These are phyloP conservation scores for Colletotrichum siamense DNA, from an alignment of 2,329 filamentous ascomycete genomes.

Conservation along the genomic window DNA sequence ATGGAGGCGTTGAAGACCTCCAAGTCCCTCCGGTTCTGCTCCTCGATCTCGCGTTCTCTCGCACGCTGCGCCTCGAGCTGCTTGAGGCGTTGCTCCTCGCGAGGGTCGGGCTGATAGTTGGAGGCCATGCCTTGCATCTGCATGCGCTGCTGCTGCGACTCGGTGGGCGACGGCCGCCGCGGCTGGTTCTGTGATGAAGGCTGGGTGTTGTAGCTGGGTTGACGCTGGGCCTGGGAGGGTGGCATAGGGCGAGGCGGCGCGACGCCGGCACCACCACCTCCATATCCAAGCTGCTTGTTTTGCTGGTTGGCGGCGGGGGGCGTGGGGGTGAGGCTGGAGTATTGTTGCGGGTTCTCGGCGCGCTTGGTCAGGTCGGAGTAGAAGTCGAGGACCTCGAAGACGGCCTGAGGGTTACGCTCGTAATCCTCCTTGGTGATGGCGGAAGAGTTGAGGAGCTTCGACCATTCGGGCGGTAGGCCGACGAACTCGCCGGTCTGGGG, in stretches of 20 bases:
- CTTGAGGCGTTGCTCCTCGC: conserved; percentile 66
- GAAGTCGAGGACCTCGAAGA: conserved; percentile 82
- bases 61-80: conserved; percentile 65
- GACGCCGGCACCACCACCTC: conserved; percentile 61
- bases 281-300: conserved; percentile 69
- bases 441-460: conserved; percentile 92
- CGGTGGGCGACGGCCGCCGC: conserved; percentile 49
- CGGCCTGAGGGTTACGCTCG: conserved; percentile 91
- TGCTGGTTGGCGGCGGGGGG: conserved; percentile 62
- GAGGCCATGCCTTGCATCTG: conserved; percentile 63
- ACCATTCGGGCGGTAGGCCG: conserved; percentile 94
- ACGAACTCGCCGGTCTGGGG: conserved; percentile 94
- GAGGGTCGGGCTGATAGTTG: conserved; percentile 57
- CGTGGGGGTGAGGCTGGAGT: conserved; percentile 71
- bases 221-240: conserved; percentile 48
- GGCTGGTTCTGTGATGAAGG: conserved; percentile 42
- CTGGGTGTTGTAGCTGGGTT: conserved; percentile 44
- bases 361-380: conserved; percentile 84
- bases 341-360: conserved; percentile 73
- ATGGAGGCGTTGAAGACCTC: conserved; percentile 91
- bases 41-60: conserved; percentile 61
- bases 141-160: conserved; percentile 57
- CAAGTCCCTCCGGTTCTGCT: conserved; percentile 75
- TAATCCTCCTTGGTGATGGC: conserved; percentile 99
- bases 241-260: conserved; percentile 74